Evolutionary conservation across 1,284 basidiomycete species (phyloP).

Genomic region (Kalmanozyma brasiliensis): DNA sequence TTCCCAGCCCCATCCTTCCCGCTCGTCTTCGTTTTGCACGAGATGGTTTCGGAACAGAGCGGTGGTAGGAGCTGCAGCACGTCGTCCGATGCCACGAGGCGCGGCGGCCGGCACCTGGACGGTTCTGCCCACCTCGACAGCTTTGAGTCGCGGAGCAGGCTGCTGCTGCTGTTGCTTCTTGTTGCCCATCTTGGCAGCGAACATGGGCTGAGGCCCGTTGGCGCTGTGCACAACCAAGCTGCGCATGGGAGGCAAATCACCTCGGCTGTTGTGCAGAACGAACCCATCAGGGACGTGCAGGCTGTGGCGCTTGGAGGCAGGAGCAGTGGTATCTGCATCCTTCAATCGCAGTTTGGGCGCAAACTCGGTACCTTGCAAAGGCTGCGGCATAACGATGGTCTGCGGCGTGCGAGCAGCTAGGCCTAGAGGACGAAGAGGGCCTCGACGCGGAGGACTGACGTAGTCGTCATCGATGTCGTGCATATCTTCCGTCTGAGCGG

Average conservation of each 20-base stretch:
- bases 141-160: constrained; percentile 34
- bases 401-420: constrained; percentile 47
- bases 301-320: constrained; percentile 30
- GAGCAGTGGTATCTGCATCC: background rate
- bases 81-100: constrained; percentile 59
- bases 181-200: constrained; percentile 25
- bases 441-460: constrained; percentile 52
- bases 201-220: constrained; percentile 50
- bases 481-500: constrained; percentile 2
- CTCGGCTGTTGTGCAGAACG: constrained; percentile 50
- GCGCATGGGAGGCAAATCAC: constrained; percentile 52
- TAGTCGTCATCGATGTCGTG: constrained; percentile 56
- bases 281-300: constrained; percentile 61
- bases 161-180: constrained; percentile 43
- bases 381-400: constrained; percentile 54
- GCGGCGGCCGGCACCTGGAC: constrained; percentile 55
- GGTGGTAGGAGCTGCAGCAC: constrained; percentile 61
- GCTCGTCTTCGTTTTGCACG: constrained; percentile 60
- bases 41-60: constrained; percentile 67
- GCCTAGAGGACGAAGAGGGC: constrained; percentile 56
- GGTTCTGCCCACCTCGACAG: constrained; percentile 34
- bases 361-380: constrained; percentile 50
- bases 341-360: constrained; percentile 47
- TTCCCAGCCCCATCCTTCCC: constrained; percentile 67
- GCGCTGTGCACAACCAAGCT: constrained; percentile 52